Base-by-base conservation (phyloP, 768 basidiomycete species). In the Tylopilus balloui region DNA sequence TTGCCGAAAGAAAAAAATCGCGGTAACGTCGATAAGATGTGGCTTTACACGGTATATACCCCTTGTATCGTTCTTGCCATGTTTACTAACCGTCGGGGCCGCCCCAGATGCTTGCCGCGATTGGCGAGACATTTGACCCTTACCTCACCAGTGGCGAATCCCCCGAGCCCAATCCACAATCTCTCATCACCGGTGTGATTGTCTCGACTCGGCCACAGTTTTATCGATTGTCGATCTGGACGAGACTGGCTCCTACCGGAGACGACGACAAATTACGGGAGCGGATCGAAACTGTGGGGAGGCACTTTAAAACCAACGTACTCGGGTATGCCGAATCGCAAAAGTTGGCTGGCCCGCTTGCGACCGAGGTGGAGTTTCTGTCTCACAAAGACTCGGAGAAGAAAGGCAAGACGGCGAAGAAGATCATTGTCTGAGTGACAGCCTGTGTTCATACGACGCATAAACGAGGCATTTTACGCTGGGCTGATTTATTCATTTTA, bases 211-310 rank as follows among this genome's bases (percentile, higher is more conserved):
- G 96, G 56, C 92, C 91, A 49, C 84, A 87, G 69, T 98, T 98
- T 69, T 99, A 92, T 74, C 87, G 96, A 35, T 69, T 99, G 60
- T 93, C 91, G 56, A 95, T 99, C 75, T 99, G 96, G 96, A 99
- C 96, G 42, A 82, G 95, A 34, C 71, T 83, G 28, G 88, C 95
- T 5, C 88, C 91, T 28, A 61, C 73, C 11, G 62, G 56, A 10
- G 68, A 70, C 2, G 77, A 79, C 19, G 78, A 80, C 48, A 79
- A 79, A 47, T 72, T 95, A 58, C 80, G 83, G 47, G 81, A 87
- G 65, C 80, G 93, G 47, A 88, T 94, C 56, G 87, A 90, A 67
- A 77, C 78, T 0, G 83, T 96, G 41, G 92, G 92, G 27, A 77
- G 74, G 56, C 88, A 96, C 68, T 98, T 98, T 79, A 99, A 99